Conservation (phyloP, 2,329 filamentous ascomycete genomes). For the Fusarium tupiense region DNA sequence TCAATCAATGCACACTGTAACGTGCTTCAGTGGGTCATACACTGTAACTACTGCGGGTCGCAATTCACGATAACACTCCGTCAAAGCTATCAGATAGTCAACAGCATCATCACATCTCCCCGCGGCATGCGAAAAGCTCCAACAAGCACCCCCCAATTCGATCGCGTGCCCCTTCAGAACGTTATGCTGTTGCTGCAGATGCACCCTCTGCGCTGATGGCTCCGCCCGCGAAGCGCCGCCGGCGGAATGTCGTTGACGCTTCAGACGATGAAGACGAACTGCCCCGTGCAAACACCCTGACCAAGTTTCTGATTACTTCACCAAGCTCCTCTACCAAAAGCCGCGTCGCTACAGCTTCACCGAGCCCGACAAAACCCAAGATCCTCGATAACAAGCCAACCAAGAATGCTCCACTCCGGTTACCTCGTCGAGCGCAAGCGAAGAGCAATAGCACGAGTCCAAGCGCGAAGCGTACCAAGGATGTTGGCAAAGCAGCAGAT, state of each 20-base stretch:
- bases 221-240: slow-evolving; percentile 67
- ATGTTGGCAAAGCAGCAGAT: slow-evolving; percentile 54
- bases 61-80: slow-evolving; percentile 28
- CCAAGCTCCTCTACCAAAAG: slow-evolving; percentile 54
- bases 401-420: slow-evolving; percentile 34
- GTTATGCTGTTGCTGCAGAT: slow-evolving; percentile 41
- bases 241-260: slow-evolving; percentile 63
- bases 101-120: slow-evolving; percentile 25
- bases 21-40: slow-evolving; percentile 2
- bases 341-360: slow-evolving; percentile 49
- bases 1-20: neutral
- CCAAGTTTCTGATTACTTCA: slow-evolving; percentile 64
- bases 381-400: slow-evolving; percentile 30
- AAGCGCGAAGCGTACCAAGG: slow-evolving; percentile 54
- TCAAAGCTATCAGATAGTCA: slow-evolving; percentile 32
- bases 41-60: slow-evolving; percentile 17
- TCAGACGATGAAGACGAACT: slow-evolving; percentile 62
- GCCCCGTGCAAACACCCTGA: slow-evolving; percentile 57
- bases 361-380: slow-evolving; percentile 53
- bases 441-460: slow-evolving; percentile 46
- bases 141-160: neutral
- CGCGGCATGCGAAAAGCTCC: neutral
- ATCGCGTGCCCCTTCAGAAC: slow-evolving; percentile 25
- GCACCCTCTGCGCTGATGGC: slow-evolving; percentile 58
- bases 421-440: slow-evolving; percentile 41